Percentiles rank a stretch among this genome's conserved stretches.
phyloP scores from a whole-genome alignment of 1,284 basidiomycete species.

The Phellopilus nigrolimitatus region DNA sequence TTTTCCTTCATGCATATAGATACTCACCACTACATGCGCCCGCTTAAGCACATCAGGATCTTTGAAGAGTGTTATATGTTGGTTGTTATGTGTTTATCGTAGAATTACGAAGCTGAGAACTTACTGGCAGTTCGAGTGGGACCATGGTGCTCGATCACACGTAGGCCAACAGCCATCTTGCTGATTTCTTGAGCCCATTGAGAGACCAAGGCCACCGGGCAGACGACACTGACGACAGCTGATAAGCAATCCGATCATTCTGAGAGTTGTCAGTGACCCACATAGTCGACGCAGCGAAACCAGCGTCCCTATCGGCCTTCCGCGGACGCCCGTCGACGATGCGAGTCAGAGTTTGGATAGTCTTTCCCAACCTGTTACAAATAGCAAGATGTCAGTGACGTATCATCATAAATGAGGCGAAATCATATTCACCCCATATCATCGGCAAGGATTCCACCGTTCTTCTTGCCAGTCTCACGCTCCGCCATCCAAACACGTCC shows the following conservation, averaged over 20 bases:
- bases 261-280: constrained; percentile 36
- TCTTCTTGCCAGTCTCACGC: constrained; percentile 74
- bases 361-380: constrained; percentile 72
- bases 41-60: constrained; percentile 56
- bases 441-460: constrained; percentile 88
- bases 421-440: constrained; percentile 80
- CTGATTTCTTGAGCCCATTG: constrained; percentile 90
- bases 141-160: constrained; percentile 82
- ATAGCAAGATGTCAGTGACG: neutral
- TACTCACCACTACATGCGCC: constrained; percentile 65
- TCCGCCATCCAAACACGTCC: constrained; percentile 87
- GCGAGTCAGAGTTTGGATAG: constrained; percentile 84
- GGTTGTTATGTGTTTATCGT: neutral
- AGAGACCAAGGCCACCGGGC: constrained; percentile 79
- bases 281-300: constrained; percentile 71
- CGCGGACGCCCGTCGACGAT: constrained; percentile 75
- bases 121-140: constrained; percentile 61
- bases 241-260: constrained; percentile 9
- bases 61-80: constrained; percentile 27
- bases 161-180: constrained; percentile 69
- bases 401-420: neutral
- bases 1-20: neutral
- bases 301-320: constrained; percentile 65
- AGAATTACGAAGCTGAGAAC: constrained; percentile 20
- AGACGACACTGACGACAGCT: constrained; percentile 58